phyloP scores from a whole-genome alignment of 176 grass and related monocot genomes.

The Oryza australiensis region DNA sequence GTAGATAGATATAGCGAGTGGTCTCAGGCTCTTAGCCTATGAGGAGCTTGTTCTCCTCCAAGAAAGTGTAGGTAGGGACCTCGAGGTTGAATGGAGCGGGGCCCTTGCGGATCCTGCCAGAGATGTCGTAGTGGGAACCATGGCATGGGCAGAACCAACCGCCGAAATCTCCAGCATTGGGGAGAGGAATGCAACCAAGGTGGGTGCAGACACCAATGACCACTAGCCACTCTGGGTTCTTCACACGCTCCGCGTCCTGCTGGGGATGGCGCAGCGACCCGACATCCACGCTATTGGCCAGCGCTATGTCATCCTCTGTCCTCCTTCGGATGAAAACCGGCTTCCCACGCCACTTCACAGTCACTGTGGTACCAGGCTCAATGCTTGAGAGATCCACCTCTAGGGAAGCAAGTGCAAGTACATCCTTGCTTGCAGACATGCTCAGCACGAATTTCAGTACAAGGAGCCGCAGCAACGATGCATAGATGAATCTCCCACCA shows the following conservation, averaged over 20 bases:
- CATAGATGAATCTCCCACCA: constrained; percentile 83
- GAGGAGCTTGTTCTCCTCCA: constrained; percentile 85
- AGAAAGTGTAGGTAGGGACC: constrained; percentile 83
- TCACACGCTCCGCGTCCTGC: constrained; percentile 65
- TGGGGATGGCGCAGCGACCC: constrained; percentile 72
- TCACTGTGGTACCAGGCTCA: constrained; percentile 75
- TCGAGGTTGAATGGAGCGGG: constrained; percentile 81
- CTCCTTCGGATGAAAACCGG: constrained; percentile 84
- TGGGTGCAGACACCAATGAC: constrained; percentile 92
- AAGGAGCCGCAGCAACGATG: constrained; percentile 74
- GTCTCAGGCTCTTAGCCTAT: constrained; percentile 53
- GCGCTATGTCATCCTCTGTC: constrained; percentile 79
- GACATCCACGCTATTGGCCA: constrained; percentile 78
- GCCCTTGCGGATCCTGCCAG: constrained; percentile 84
- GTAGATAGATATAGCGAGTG: constrained; percentile 19
- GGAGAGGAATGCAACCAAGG: constrained; percentile 85
- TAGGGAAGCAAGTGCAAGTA: constrained; percentile 75
- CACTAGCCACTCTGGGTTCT: constrained; percentile 84
- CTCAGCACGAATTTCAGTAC: constrained; percentile 88
- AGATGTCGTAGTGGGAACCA: constrained; percentile 87
- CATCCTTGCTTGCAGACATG: constrained; percentile 92
- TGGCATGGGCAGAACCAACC: constrained; percentile 97
- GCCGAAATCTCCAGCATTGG: constrained; percentile 80
- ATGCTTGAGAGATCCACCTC: constrained; percentile 88
- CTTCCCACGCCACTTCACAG: constrained; percentile 94